Evolutionary conservation across 805 yeast species (phyloP).

Genomic region (Torulaspora indica): DNA sequence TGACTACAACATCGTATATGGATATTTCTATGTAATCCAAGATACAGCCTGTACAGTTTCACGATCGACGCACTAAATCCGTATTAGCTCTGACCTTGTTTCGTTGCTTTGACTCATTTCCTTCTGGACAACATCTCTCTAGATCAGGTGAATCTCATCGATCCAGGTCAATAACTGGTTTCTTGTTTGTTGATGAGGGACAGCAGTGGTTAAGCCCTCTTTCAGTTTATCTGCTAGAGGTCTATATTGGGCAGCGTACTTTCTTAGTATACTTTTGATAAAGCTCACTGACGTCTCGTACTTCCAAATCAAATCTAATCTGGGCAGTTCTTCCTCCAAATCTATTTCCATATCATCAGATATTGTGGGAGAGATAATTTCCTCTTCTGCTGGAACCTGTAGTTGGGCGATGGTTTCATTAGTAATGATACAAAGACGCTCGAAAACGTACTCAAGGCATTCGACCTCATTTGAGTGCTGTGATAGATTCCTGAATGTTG

Average conservation of each 20-base stretch:
- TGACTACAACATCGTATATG: neutral
- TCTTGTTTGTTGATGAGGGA: constrained; percentile 35
- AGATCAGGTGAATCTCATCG: constrained; percentile 31
- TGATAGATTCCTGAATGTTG: constrained; percentile 38
- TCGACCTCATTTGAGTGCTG: constrained; percentile 27
- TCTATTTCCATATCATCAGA: constrained; percentile 28
- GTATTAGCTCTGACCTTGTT: neutral
- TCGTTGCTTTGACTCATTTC: neutral
- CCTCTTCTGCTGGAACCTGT: constrained; percentile 15
- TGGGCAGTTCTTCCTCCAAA: constrained; percentile 31
- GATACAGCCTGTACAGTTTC: neutral
- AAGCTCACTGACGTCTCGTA: constrained; percentile 38
- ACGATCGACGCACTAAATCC: neutral
- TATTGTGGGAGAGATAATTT: constrained; percentile 18
- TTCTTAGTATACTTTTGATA: constrained; percentile 40
- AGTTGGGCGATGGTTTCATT: constrained; percentile 21
- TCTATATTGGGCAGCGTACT: constrained; percentile 43
- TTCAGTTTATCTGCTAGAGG: constrained; percentile 32
- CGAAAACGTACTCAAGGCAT: constrained; percentile 31
- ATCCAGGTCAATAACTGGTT: constrained; percentile 34
- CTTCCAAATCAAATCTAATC: constrained; percentile 41
- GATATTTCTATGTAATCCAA: neutral
- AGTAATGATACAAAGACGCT: constrained; percentile 24
- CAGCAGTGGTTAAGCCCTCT: constrained; percentile 33
- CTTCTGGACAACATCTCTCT: constrained; percentile 9